phyloP scores from a whole-genome alignment of 768 basidiomycete genomes.

The Amanita thiersii region DNA sequence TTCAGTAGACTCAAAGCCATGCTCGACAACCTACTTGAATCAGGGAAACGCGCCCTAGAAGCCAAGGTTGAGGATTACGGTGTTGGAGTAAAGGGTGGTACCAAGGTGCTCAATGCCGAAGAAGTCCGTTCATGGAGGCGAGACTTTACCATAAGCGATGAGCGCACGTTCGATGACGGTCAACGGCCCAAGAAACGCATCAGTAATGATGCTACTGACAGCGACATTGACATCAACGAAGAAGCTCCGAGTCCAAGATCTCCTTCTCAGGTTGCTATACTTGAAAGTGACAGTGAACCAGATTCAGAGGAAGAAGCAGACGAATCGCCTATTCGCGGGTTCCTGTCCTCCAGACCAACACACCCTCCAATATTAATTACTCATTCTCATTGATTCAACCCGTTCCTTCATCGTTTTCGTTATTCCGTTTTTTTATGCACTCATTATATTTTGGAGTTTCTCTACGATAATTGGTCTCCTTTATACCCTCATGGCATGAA shows the following conservation, averaged over 20 bases:
- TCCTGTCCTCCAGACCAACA: neutral
- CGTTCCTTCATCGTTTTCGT: neutral
- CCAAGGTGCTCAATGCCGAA: conserved; percentile 68
- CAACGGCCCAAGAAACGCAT: neutral
- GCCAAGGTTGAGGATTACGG: conserved; percentile 43
- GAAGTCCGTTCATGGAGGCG: conserved; percentile 59
- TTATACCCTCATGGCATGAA: conserved; percentile 9
- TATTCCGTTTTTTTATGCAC: neutral
- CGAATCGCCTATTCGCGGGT: neutral
- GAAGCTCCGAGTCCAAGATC: neutral
- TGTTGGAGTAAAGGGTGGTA: conserved; percentile 32
- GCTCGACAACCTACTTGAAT: conserved; percentile 52
- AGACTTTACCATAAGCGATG: conserved; percentile 1
- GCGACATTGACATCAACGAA: neutral
- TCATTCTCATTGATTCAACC: conserved; percentile 2
- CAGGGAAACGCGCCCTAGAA: conserved; percentile 57
- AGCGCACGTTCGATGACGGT: neutral
- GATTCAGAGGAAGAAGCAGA: neutral
- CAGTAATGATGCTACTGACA: neutral
- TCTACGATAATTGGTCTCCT: neutral
- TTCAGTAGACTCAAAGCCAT: conserved; percentile 60
- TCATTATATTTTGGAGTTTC: no score
- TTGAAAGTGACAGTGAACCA: neutral
- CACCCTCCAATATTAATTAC: conserved; percentile 6
- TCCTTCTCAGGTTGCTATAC: neutral